Base-by-base conservation (phyloP, 441 rosid species). In the Gossypium aridum region DNA sequence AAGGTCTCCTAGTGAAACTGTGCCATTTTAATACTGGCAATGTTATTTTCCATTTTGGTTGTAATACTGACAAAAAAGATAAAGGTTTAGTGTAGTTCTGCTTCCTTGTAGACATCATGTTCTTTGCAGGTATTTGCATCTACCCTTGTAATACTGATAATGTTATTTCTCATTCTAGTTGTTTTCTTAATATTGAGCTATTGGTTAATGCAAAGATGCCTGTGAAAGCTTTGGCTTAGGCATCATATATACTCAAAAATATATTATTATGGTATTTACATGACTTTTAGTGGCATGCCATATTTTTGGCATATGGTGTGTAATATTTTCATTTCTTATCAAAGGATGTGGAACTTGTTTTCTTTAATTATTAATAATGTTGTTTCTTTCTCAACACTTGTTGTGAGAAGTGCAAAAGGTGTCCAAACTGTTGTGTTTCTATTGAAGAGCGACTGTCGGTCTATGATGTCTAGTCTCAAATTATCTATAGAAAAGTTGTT, bases 61-160 rank as follows among this genome's bases (percentile, higher is more conserved):
- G 43, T 37, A 37, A 37, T 37, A 7, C 10, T 34, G 43, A 34
- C 43, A 34, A 34, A 34, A 34, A 34, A 34, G 43, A 34, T 34
- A 34, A 34, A 34, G 9, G 43, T 34, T 6, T 34, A 82, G 81
- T 13, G 54, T 83, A 51, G 90, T 89, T 62, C 77, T 87, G 70
- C 88, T 87, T 65, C 88, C 91, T 23, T 89, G 91, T 83, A 79
- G 89, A 78, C 91, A 87, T 83, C 90, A 86, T 43, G 81, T 81
- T 78, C 88, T 86, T 51, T 89, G 90, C 84, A 86, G 91, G 91
- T 86, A 86, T 45, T 45, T 64, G 45, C 54, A 69, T 77, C 70
- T 8, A 26, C 57, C 63, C 25, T 69, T 45, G 3, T 10, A 61
- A 6, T 75, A 0, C 63, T 34, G 47, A 8, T 45, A 7, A 45